A percentile compares a stretch with the other conserved stretches of the same genome.
Evolutionary conservation across 2,329 filamentous ascomycete genomes (phyloP).

Genomic region (Septoria linicola): DNA sequence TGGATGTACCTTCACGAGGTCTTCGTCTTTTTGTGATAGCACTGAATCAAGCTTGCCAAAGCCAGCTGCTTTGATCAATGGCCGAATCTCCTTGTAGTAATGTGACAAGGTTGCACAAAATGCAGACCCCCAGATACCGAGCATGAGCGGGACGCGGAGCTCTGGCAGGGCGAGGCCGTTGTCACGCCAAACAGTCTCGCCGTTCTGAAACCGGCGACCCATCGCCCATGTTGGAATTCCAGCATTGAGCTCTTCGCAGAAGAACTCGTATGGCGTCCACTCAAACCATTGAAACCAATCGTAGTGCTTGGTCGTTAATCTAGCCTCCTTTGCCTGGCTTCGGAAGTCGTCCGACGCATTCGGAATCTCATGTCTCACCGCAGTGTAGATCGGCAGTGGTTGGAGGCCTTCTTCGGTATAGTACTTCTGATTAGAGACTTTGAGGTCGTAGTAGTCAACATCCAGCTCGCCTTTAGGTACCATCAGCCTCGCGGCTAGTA

Average conservation of each 20-base stretch:
- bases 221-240: slow-evolving; percentile 95
- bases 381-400: slow-evolving; percentile 92
- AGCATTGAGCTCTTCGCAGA: slow-evolving; percentile 85
- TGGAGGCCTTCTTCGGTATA: slow-evolving; percentile 75
- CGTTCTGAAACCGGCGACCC: slow-evolving; percentile 76
- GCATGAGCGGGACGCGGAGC: slow-evolving; percentile 74
- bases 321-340: slow-evolving; percentile 36
- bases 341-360: slow-evolving; percentile 48
- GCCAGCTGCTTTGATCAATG: slow-evolving; percentile 71
- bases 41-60: slow-evolving; percentile 75
- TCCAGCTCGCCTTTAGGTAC: slow-evolving; percentile 82
- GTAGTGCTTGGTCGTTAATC: slow-evolving; percentile 43
- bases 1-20: slow-evolving; percentile 87
- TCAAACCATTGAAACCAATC: slow-evolving; percentile 99
- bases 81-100: slow-evolving; percentile 93
- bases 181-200: slow-evolving; percentile 61
- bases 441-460: slow-evolving; percentile 76
- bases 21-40: slow-evolving; percentile 77
- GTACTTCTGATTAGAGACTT: slow-evolving; percentile 80
- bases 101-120: slow-evolving; percentile 95
- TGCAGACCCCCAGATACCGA: slow-evolving; percentile 95
- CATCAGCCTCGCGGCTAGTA: slow-evolving; percentile 79
- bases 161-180: slow-evolving; percentile 77
- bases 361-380: slow-evolving; percentile 92
- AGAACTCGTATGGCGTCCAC: slow-evolving; percentile 90